Conservation (phyloP, 2,329 filamentous ascomycete species). For the Claviceps digitariae region DNA sequence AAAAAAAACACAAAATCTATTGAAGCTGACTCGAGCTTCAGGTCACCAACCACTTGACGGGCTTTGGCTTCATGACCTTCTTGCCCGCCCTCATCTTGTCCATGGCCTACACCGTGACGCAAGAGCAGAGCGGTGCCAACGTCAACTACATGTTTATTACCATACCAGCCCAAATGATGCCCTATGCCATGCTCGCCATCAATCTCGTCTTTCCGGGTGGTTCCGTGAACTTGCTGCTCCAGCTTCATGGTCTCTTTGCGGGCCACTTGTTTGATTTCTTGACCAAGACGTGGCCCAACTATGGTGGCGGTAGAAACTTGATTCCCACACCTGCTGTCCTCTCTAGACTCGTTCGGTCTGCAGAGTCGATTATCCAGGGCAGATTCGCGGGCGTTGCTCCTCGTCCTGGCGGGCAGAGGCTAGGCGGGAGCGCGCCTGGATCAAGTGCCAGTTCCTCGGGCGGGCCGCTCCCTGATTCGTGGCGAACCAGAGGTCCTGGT, state of each 20-base stretch:
- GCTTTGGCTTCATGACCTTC: constrained; percentile 30
- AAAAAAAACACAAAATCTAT: background rate
- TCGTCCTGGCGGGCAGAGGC: constrained; percentile 15
- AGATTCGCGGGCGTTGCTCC: constrained; percentile 40
- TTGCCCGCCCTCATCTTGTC: constrained; percentile 60
- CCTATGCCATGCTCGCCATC: constrained; percentile 64
- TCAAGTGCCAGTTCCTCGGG: constrained; percentile 26
- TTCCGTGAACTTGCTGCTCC: constrained; percentile 40
- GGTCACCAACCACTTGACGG: constrained; percentile 19
- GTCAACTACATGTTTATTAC: constrained; percentile 70
- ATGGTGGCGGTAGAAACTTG: constrained; percentile 69
- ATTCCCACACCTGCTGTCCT: constrained; percentile 63
- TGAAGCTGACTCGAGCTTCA: constrained; percentile 12
- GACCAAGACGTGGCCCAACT: constrained; percentile 74
- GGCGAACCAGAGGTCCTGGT: constrained; percentile 49
- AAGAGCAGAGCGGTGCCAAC: constrained; percentile 69
- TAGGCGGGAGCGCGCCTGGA: constrained; percentile 15
- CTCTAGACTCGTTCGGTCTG: constrained; percentile 47
- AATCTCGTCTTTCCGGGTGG: constrained; percentile 54
- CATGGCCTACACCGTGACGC: constrained; percentile 69
- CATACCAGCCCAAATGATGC: constrained; percentile 70
- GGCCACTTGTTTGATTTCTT: constrained; percentile 88
- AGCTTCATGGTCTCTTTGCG: constrained; percentile 68
- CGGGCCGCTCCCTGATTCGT: constrained; percentile 47
- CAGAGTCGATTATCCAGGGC: constrained; percentile 8